Evolutionary conservation across 805 yeast species (phyloP), one percentile per base, ranked within the genome.

Genomic region (Cyberlindnera japonica): DNA sequence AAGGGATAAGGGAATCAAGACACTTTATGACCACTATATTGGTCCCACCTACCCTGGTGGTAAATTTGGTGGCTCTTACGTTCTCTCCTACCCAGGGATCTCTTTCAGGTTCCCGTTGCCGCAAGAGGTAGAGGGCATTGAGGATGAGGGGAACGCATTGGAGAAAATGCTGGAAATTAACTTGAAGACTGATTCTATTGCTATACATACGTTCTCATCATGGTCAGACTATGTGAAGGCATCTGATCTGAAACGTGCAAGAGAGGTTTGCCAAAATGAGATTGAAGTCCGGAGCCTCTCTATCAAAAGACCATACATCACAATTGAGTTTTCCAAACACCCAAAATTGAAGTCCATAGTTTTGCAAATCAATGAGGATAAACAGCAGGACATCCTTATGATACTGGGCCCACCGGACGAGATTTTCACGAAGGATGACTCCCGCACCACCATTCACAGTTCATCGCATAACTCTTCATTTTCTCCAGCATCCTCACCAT

Each of bases 31-130:
- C 50, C 72, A 69, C 51, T 63, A 71, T 2, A 75, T 79, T 53
- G 85, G 85, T 0, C 83, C 83, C 2, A 78, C 84, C 0, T 76
- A 72, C 44, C 79, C 81, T 2, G 84, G 83, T 0, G 55, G 50
- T 20, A 48, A 65, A 9, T 56, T 62, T 33, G 39, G 41, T 1
- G 47, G 43, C 3, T 33, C 49, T 15, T 51, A 55, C 12, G 57
- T 67, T 10, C 59, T 79, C 19, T 69, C 77, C 17, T 79, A 79
- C 48, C 76, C 79, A 2, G 85, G 85, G 0, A 62, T 79, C 4
- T 63, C 74, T 0, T 78, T 79, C 58, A 66, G 63, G 40, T 79
- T 77, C 50, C 9, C 17, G 18, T 27, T 27, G 30, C 28, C 28
- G n/a, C 6, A 7, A 12, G 55, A 51, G 3, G 20, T 41, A 5